Evolutionary conservation across 2,329 filamentous ascomycete species (phyloP).

Genomic region (Achaetomium macrosporum): DNA sequence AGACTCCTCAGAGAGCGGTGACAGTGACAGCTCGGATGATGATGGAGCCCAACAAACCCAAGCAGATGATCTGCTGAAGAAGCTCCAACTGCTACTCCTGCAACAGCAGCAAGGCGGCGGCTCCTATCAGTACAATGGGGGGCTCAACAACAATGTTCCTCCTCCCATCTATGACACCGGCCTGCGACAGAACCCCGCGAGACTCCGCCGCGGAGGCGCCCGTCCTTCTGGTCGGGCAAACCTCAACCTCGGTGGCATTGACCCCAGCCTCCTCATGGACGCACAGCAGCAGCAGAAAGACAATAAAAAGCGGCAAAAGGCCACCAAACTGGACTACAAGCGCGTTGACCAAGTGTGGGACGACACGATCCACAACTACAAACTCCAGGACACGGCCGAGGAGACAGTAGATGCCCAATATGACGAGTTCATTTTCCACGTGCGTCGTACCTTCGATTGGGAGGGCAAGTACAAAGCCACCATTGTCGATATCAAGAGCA

Average conservation of each 20-base stretch:
- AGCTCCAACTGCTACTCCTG: slow-evolving; percentile 24
- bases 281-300: slow-evolving; percentile 14
- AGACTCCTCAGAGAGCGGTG: slow-evolving; percentile 22
- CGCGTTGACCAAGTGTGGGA: slow-evolving; percentile 53
- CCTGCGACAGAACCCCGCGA: slow-evolving; percentile 6
- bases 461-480: slow-evolving; percentile 72
- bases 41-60: slow-evolving; percentile 20
- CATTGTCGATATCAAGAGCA: slow-evolving; percentile 79
- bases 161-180: slow-evolving; percentile 13
- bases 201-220: slow-evolving; percentile 1
- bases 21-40: slow-evolving; percentile 17
- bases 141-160: slow-evolving; percentile 1
- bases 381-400: slow-evolving; percentile 49
- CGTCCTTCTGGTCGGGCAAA: slow-evolving; percentile 1
- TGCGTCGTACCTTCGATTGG: slow-evolving; percentile 76
- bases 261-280: slow-evolving; percentile 15
- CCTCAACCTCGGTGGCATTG: slow-evolving; percentile 9
- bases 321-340: slow-evolving; percentile 38
- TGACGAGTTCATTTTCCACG: slow-evolving; percentile 76
- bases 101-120: slow-evolving; percentile 15
- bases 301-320: slow-evolving; percentile 21
- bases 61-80: slow-evolving; percentile 25
- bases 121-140: slow-evolving; percentile 9
- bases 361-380: slow-evolving; percentile 43
- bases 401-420: slow-evolving; percentile 49